A percentile compares a stretch with the other conserved stretches of the same genome.
Conservation (phyloP, 345 rosid genomes). For the Excoecaria cochinchinensis region DNA sequence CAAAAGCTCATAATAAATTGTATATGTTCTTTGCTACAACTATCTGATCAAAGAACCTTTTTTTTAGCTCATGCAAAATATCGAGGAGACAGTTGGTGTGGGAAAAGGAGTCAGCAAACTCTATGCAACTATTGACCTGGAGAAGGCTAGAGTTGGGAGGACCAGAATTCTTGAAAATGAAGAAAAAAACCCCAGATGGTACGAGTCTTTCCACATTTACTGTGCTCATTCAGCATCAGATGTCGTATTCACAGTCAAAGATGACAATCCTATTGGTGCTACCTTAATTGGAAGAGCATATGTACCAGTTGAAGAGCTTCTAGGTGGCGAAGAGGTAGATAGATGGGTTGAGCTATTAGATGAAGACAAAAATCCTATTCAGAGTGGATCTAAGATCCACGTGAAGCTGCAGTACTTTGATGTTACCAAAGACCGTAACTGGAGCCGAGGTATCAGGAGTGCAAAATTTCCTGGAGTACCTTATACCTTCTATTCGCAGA, state of each 20-base stretch:
- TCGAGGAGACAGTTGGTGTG: conserved; percentile 74
- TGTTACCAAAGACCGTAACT: conserved; percentile 63
- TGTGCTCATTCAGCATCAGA: conserved; percentile 83
- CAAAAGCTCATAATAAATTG: not conserved
- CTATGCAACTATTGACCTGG: conserved; percentile 86
- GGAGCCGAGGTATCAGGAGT: conserved; percentile 64
- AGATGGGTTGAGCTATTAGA: conserved; percentile 84
- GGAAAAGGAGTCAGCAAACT: conserved; percentile 75
- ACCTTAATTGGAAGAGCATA: conserved; percentile 85
- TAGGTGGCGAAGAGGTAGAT: conserved; percentile 79
- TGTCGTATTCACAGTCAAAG: conserved; percentile 86
- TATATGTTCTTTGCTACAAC: not conserved
- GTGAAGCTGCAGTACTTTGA: conserved; percentile 85
- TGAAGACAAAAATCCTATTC: conserved; percentile 55
- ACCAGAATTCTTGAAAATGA: conserved; percentile 69
- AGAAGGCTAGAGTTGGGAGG: conserved; percentile 91
- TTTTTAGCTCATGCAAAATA: conserved; percentile 66
- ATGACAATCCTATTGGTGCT: conserved; percentile 86
- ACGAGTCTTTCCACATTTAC: conserved; percentile 89
- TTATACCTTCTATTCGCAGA: conserved; percentile 80
- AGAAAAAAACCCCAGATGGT: conserved; percentile 65
- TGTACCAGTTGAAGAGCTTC: conserved; percentile 69
- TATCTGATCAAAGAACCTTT: conserved; percentile 20
- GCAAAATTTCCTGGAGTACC: conserved; percentile 89
- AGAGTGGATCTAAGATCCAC: conserved; percentile 71